Evolutionary conservation across 1,139 yeast species (phyloP), one percentile per base, ranked within the genome.

Genomic region (Saccharomyces hybrid): DNA sequence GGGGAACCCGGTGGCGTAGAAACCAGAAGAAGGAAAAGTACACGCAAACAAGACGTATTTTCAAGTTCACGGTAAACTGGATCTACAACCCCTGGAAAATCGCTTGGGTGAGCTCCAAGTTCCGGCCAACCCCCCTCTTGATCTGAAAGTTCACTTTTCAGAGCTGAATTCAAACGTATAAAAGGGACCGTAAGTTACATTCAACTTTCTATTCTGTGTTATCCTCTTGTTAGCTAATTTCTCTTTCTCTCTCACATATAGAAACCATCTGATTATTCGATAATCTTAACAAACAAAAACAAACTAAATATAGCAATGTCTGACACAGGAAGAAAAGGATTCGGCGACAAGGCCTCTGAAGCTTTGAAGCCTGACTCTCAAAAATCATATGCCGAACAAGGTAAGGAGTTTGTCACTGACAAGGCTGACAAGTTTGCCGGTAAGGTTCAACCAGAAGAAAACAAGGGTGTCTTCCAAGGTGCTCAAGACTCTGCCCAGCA

Each of bases 241-340:
- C 30, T 27, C 30, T 28, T 13, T n/a, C 2, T 25, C 38, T 28
- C 16, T 23, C 6, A 6, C 7, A 5, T 14, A 13, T 25, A 16
- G 20, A 8, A 46, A 25, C 47, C 27, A 20, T 25, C 47, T 16
- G 27, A 20, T 41, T 41, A 41, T 16, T 41, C n/a, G 20, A 11
- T n/a, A 25, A 26, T 49, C 26, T 16, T 13, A 26, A 31, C 42
- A 32, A 51, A 52, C 20, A 49, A 38, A 32, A 34, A 38, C 20
- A 30, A 38, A 30, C 27, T 27, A 20, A 31, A 52, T 41, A 52
- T 26, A 47, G 63, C 27, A 62, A 85, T 85, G 90, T 81, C 89
- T 66, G 90, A 85, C 81, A 70, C 79, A 59, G 88, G 88, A 64
- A 86, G 95, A 85, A 88, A 88, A 74, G 74, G 78, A 69, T 78